These are phyloP conservation scores for Comarum palustre DNA, from an alignment of 306 rosid genomes.

Conservation along the genomic window DNA sequence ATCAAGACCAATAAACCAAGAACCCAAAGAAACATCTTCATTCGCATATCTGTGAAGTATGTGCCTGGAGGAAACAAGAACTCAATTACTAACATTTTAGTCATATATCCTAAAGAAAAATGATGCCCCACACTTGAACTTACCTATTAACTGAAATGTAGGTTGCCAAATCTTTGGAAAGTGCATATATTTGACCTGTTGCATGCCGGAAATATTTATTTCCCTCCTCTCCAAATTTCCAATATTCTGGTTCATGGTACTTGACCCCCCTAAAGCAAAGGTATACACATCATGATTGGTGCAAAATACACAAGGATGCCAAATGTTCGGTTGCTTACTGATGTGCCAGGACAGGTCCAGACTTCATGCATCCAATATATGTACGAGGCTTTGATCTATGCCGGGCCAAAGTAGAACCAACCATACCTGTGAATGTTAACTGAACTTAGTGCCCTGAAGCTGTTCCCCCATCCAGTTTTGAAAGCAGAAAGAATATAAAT, in stretches of 20 bases:
- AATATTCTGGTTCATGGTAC: conserved; percentile 62
- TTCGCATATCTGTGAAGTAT: conserved; percentile 56
- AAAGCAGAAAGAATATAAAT: conserved; percentile 4
- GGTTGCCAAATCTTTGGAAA: conserved; percentile 59
- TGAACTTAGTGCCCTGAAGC: neutral
- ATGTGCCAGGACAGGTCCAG: conserved; percentile 58
- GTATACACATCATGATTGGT: conserved; percentile 10
- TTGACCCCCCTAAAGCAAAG: conserved; percentile 37
- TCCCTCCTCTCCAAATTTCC: conserved; percentile 67
- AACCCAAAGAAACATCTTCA: conserved; percentile 64
- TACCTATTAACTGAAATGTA: conserved; percentile 52
- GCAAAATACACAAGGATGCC: neutral
- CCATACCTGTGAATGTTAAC: conserved; percentile 43
- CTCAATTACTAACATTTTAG: neutral
- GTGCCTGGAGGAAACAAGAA: conserved; percentile 32
- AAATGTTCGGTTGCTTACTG: conserved; percentile 35
- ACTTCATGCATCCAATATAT: conserved; percentile 63
- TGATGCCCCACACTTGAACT: conserved; percentile 5
- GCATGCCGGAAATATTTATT: conserved; percentile 61
- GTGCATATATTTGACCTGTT: conserved; percentile 53
- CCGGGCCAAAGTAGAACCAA: conserved; percentile 56
- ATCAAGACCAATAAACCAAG: conserved; percentile 67
- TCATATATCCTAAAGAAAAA: neutral
- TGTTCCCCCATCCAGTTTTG: neutral
- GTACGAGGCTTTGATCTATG: conserved; percentile 58